Evolutionary conservation across 179 eudicot genomes (phyloP), one percentile per base, ranked within the genome.

Genomic region (Amaranthus tricolor): DNA sequence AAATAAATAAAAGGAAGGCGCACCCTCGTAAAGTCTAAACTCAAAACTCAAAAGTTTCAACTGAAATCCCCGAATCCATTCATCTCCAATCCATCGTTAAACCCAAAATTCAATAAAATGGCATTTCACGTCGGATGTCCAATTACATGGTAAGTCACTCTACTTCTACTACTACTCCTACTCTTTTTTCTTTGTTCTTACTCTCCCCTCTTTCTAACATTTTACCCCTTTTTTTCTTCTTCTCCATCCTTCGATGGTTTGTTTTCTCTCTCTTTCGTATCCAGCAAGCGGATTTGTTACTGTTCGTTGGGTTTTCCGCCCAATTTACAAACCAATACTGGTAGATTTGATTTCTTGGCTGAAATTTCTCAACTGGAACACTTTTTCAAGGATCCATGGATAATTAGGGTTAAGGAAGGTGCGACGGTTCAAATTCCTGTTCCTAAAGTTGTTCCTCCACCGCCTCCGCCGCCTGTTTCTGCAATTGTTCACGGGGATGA

Each of bases 51-150:
- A 31, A 31, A 31, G 40, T 31, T 31, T 31, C 40, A 31, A 31
- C 40, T 31, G 40, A 31, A 31, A 31, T n/a, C 48, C 52, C 31
- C 16, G 6, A 7, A 51, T 13, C 54, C 40, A 47, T 14, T 54
- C 9, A 51, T 31, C 70, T 40, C 51, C 19, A 7, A 43, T 31
- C 11, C 31, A 63, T 55, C 47, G 24, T 44, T 49, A 21, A 68
- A 51, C 53, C 72, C 72, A 52, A 69, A 52, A 52, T 43, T 56
- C 8, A 48, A 31, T 79, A 21, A 54, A 21, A 86, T 86, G 96
- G 98, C 97, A 71, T 93, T 93, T 89, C 98, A 93, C 86, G 97
- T 93, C 80, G 94, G 91, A 53, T 93, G 98, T 84, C 98, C 98
- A 88, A 93, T 93, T 84, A 93, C 98, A 77, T 91, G 98, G 98